These are phyloP conservation scores for Acacia crassicarpa DNA, from an alignment of 306 rosid genomes.

Conservation along the genomic window DNA sequence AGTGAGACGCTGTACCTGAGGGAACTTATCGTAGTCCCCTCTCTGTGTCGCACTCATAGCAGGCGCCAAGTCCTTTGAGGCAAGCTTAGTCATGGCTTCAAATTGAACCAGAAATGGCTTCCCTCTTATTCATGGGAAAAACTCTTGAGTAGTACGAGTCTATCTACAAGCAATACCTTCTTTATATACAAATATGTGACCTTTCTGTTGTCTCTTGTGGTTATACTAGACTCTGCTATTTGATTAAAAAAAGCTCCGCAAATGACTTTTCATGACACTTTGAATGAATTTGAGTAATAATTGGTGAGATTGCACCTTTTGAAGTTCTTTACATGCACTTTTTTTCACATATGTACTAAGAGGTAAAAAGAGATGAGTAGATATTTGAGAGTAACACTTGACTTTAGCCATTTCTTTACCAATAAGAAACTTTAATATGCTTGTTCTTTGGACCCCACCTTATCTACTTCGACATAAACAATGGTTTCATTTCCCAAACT, in stretches of 20 bases:
- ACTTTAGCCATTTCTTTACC: background rate
- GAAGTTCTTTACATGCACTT: background rate
- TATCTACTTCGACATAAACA: background rate
- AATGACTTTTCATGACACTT: background rate
- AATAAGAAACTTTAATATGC: background rate
- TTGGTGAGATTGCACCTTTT: background rate
- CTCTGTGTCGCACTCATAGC: background rate
- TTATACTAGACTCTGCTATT: background rate
- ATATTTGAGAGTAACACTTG: background rate
- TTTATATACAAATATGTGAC: background rate
- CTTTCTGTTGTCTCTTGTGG: background rate
- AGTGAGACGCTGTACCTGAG: background rate
- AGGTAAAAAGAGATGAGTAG: background rate
- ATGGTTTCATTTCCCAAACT: constrained; percentile 36
- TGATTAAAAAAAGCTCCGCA: background rate
- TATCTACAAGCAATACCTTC: background rate
- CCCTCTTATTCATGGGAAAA: background rate
- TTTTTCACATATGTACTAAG: background rate
- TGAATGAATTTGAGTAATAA: background rate
- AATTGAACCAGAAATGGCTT: background rate
- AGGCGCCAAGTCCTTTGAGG: background rate
- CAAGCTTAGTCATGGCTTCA: background rate
- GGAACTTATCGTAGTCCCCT: background rate
- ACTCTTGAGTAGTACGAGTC: background rate
- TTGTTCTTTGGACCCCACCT: background rate